phyloP scores from a whole-genome alignment of 495 filamentous ascomycete species.

The Xanthoparmelia taractica region DNA sequence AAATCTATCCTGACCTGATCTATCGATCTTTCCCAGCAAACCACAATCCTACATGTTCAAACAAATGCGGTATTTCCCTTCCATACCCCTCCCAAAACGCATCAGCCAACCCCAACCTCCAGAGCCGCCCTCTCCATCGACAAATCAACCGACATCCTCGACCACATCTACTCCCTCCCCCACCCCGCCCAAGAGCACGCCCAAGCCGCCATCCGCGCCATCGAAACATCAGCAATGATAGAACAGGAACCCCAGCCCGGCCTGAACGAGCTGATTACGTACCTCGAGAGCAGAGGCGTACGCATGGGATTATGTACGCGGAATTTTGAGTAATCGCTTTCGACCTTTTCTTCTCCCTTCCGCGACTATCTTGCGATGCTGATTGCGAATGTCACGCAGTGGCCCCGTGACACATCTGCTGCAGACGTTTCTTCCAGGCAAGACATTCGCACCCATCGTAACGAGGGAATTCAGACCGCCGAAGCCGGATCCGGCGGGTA shows the following conservation, averaged over 20 bases:
- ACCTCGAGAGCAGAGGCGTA: slow-evolving; percentile 58
- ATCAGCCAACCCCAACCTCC: slow-evolving; percentile 2
- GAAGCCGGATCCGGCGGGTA: slow-evolving; percentile 83
- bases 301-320: slow-evolving; percentile 84
- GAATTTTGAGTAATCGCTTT: slow-evolving; percentile 67
- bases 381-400: too few relatives aligned
- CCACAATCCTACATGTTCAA: slow-evolving; percentile 94
- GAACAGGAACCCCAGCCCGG: slow-evolving; percentile 74
- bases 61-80: slow-evolving; percentile 56
- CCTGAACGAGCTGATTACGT: slow-evolving; percentile 64
- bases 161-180: slow-evolving; percentile 72
- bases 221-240: slow-evolving; percentile 74
- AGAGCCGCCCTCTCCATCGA: slow-evolving; percentile 58
- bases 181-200: slow-evolving; percentile 53
- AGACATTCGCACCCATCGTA: slow-evolving; percentile 71
- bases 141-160: slow-evolving; percentile 70
- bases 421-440: slow-evolving; percentile 57
- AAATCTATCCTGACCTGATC: background rate
- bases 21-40: slow-evolving; percentile 40
- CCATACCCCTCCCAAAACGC: background rate
- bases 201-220: slow-evolving; percentile 61
- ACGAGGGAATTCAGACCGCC: slow-evolving; percentile 77
- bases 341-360: background rate
- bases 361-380: background rate
- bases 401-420: slow-evolving; percentile 63